Evolutionary conservation across 371 early-diverging fungal species (phyloP), one percentile per base, ranked within the genome.

Genomic region (Mortierella sp.): DNA sequence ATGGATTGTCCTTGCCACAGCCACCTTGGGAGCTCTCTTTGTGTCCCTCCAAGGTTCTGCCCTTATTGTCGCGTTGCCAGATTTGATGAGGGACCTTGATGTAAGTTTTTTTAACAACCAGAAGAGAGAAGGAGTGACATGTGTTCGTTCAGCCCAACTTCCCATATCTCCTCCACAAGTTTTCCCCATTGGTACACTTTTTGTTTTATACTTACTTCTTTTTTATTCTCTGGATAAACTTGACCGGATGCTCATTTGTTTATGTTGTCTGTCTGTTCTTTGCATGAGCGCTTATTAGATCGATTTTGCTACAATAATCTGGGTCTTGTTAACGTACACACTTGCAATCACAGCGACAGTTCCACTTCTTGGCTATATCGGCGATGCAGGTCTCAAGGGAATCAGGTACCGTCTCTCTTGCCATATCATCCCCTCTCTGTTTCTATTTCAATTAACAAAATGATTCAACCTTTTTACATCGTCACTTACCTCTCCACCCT

Each of bases 21-120:
- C 84, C 57, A 84, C 84, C 13, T 75, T 84, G 11, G 84, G 84
- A 5, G 84, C 81, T 9, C 78, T 84, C n/a, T 81, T 84, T 75
- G 84, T 84, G 47, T 84, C 84, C 5, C 81, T 84, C 47, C 84
- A 84, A 48, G 84, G 84, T 44, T 81, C 81, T 28, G 84, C 84
- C 13, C 44, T 84, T n/a, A 81, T 84, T 45, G 84, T 84, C 6
- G 84, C 84, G 10, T 81, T 84, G 34, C 84, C 84, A 26, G 84
- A 84, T 58, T 44, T 84, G 77, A 84, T 84, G 81, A 38, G 78
- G 73, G 45, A 80, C 63, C 81, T 80, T 60, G 13, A 80, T 58
- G 83, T 80, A 76, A 21, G 78, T 58, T 44, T 13, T 28, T 50
- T 10, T 7, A 19, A 14, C n/a, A 70, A 75, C 50, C 50, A 75